Base-by-base conservation (phyloP, 345 rosid genomes). In the Euphorbia lathyris region DNA sequence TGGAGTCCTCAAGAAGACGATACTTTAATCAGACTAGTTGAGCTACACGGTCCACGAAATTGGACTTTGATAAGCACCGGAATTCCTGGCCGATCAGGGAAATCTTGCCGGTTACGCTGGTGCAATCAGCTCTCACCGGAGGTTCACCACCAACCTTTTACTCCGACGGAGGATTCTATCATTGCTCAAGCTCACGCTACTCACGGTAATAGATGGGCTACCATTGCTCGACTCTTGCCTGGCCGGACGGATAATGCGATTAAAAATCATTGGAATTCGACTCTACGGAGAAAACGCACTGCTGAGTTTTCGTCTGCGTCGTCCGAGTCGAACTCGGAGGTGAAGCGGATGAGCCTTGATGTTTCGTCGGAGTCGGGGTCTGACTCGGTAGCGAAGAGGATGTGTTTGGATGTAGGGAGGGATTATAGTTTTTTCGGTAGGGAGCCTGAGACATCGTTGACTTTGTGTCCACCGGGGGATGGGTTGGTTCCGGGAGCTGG, bases 211-310 rank as follows among this genome's bases (percentile, higher is more conserved):
- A 85, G 82, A 77, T 85, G 94, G 91, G 94, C 91, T 29, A 81
- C 94, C 51, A 86, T 86, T 43, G 81, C 94, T 26, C 77, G 91
- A 17, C 79, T 81, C 22, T 71, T 86, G 65, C 85, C 94, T 0
- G 94, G 91, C 9, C 85, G 89, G 25, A 88, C 91, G 0, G 94
- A 88, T 66, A 86, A 88, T 58, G 88, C 88, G 0, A 81, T 88
- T 26, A 86, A 86, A 77, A 86, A 88, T 48, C 94, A 86, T 51
- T 86, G 91, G 94, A 88, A 86, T 74, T 86, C 91, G 5, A 85
- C 94, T 13, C 65, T 85, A 7, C 74, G 83, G 26, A 61, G 88
- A 25, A 81, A 77, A 63, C 66, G 79, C 1, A 34, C 27, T 7
- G 51, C 55, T 10, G 81, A 73, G 23, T 59, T 63, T 27, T 75